phyloP scores from a whole-genome alignment of 768 basidiomycete genomes.

The Thelephora ganbajun region DNA sequence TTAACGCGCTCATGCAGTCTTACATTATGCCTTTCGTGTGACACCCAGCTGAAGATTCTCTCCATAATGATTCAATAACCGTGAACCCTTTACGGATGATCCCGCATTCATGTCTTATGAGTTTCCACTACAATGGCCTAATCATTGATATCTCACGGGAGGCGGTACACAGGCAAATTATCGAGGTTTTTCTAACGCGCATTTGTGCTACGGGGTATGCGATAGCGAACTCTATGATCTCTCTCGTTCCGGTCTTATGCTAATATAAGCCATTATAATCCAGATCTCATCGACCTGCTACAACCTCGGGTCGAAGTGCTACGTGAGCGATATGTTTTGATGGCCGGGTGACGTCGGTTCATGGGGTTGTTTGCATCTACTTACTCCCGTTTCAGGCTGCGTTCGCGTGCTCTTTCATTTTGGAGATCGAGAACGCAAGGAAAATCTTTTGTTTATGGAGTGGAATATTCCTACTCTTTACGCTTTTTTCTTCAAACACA shows the following conservation, averaged over 20 bases:
- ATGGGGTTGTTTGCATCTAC: conserved; percentile 23
- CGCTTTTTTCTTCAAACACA: no score
- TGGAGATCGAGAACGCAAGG: conserved; percentile 25
- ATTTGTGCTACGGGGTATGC: conserved; percentile 35
- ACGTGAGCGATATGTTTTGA: conserved; percentile 15
- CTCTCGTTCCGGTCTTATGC: conserved; percentile 34
- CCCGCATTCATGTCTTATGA: not conserved
- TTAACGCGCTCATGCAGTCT: conserved; percentile 15
- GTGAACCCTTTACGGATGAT: not conserved
- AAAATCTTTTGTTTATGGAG: no score
- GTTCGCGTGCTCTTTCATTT: conserved; percentile 23
- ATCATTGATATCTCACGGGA: conserved; percentile 28
- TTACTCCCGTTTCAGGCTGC: conserved; percentile 27
- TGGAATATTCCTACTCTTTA: no score
- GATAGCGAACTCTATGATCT: conserved; percentile 30
- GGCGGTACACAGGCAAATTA: conserved; percentile 23
- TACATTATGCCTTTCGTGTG: conserved; percentile 26
- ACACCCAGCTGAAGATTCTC: not conserved
- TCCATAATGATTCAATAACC: not conserved
- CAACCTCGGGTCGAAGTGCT: conserved; percentile 32
- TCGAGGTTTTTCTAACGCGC: conserved; percentile 37
- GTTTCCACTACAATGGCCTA: not conserved
- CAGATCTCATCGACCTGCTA: not conserved
- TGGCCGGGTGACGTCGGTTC: not conserved
- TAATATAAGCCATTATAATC: conserved; percentile 22